Evolutionary conservation across 148 eudicot genomes (phyloP).

Genomic region (Camellia lanceoleosa): DNA sequence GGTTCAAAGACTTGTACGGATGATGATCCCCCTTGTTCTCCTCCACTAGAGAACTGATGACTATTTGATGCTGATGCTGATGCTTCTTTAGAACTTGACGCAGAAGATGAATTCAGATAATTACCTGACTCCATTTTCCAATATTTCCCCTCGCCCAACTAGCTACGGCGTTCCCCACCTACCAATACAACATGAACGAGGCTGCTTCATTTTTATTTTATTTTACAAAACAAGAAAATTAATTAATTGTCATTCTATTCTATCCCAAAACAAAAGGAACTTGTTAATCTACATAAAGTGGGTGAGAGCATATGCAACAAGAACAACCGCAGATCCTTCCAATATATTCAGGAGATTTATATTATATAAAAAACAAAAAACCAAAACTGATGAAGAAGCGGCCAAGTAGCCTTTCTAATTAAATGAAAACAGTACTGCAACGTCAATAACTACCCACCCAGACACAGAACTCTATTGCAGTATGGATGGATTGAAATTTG

Average conservation of each 20-base stretch:
- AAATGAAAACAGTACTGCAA: too few species aligned
- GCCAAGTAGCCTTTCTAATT: too few species aligned
- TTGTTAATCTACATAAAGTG: too few species aligned
- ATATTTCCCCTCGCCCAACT: not conserved
- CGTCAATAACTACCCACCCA: too few species aligned
- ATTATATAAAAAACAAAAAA: too few species aligned
- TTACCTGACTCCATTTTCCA: constrained; percentile 1
- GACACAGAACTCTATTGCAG: too few species aligned
- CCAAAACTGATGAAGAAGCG: too few species aligned
- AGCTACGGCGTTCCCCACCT: not conserved
- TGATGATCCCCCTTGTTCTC: not conserved
- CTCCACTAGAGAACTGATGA: not conserved
- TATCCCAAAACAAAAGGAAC: not conserved
- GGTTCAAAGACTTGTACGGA: constrained; percentile 7
- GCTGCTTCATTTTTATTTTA: not conserved
- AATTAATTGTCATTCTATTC: too few species aligned
- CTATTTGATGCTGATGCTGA: not conserved
- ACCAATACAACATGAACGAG: not conserved
- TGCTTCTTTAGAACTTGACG: constrained; percentile 3
- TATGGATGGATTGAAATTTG: too few species aligned
- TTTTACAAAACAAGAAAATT: not conserved
- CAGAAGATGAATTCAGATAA: not conserved
- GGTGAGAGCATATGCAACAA: too few species aligned
- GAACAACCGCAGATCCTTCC: too few species aligned
- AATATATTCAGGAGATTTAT: too few species aligned